Evolutionary conservation across 1,284 basidiomycete species (phyloP), one percentile per base, ranked within the genome.

Genomic region (Irpex sp.): DNA sequence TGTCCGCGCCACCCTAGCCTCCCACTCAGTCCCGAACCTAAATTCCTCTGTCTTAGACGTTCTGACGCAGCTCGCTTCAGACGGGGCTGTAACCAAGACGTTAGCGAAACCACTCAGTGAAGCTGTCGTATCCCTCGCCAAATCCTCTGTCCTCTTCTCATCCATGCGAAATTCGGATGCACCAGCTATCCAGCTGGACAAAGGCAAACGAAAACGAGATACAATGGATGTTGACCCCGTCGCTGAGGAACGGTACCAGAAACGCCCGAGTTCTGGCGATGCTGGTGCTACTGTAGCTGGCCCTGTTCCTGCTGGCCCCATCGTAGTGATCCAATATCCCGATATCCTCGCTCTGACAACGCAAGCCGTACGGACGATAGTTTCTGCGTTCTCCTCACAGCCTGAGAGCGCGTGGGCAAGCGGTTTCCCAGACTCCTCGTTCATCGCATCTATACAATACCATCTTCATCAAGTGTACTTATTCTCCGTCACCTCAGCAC

Each of bases 391-490:
- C 61, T n/a, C 68, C 56, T 31, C 80, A 19, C 68, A 75, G n/a
- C 65, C 64, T 47, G 54, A 31, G 5, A 58, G 62, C 17, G 7
- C 26, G 1, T 56, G 54, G 54, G 11, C 9, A 13, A 54, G 62
- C 40, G 78, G 76, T 51, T 73, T 79, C 1, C 77, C 87, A 57
- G 83, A 85, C 67, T 79, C 86, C 5, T 70, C 79, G 26, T 72
- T 89, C 60, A 81, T 91, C 59, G 77, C 86, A 7, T 85, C 88
- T 56, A 84, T 92, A 38, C 87, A 89, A 62, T 74, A 84, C 8
- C 85, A 84, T 38, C 79, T 92, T 5, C 89, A 92, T 64, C 88
- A 91, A 65, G 78, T 91, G 9, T 91, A 91, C 71, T 78, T 90
- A 26, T 92, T 92, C 71, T 82, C 87, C 3, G 85, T 90, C 61